These are phyloP conservation scores for Fusarium newnesense DNA, from an alignment of 2,329 filamentous ascomycete genomes.

Conservation along the genomic window DNA sequence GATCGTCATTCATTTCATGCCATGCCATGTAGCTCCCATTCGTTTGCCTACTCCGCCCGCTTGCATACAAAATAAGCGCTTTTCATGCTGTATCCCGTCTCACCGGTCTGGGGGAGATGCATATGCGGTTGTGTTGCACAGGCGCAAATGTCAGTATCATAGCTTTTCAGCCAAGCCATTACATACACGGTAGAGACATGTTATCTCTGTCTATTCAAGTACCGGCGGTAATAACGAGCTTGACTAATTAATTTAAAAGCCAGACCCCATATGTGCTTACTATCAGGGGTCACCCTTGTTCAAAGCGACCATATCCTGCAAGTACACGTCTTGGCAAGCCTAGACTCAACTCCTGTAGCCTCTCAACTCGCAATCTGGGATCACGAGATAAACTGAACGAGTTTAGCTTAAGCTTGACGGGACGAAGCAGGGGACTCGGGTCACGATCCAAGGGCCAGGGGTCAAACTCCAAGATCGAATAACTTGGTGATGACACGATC, in stretches of 20 bases:
- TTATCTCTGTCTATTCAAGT: background rate
- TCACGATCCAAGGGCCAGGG: background rate
- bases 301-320: background rate
- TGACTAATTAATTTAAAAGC: background rate
- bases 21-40: background rate
- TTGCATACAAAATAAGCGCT: background rate
- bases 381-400: background rate
- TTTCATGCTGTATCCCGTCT: constrained; percentile 9
- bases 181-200: background rate
- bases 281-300: background rate
- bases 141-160: background rate
- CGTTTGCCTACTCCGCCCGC: background rate
- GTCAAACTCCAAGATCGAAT: background rate
- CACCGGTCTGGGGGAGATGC: constrained; percentile 6
- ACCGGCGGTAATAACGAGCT: background rate
- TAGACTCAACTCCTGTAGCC: background rate
- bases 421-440: background rate
- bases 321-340: constrained; percentile 18
- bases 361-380: background rate
- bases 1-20: background rate
- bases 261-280: background rate
- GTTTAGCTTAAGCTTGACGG: background rate
- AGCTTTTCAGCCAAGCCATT: background rate
- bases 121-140: background rate
- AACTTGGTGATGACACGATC: background rate